These are phyloP conservation scores for Albizia julibrissin DNA, from an alignment of 306 rosid species.

Conservation along the genomic window DNA sequence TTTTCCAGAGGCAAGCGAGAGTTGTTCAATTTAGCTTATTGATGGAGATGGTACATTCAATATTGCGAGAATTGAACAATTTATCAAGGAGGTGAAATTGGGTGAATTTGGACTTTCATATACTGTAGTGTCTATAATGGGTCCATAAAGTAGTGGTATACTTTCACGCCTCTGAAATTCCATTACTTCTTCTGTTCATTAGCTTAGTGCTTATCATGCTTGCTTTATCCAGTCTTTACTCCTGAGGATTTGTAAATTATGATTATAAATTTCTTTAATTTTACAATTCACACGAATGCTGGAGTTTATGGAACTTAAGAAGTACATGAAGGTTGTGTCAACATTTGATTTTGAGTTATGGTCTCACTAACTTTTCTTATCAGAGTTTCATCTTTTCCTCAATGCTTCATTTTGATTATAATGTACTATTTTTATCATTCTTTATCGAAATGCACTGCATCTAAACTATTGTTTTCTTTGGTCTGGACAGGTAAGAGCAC, in stretches of 20 bases:
- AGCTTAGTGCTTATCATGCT: background rate
- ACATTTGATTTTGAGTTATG: constrained; percentile 5
- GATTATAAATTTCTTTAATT: constrained; percentile 6
- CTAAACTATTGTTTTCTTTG: constrained; percentile 19
- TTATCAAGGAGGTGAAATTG: constrained; percentile 71
- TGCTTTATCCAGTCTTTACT: background rate
- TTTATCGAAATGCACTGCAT: background rate
- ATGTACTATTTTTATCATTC: background rate
- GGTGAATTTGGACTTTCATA: constrained; percentile 87
- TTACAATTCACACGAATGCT: constrained; percentile 10
- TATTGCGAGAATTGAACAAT: constrained; percentile 58
- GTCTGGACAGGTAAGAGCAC: constrained; percentile 86
- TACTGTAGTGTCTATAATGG: constrained; percentile 88
- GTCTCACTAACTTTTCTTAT: background rate
- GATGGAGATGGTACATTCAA: constrained; percentile 89
- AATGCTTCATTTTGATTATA: background rate
- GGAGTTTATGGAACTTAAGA: constrained; percentile 5
- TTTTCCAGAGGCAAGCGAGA: constrained; percentile 50
- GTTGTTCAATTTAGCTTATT: constrained; percentile 80
- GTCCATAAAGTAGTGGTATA: constrained; percentile 95
- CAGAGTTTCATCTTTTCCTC: background rate
- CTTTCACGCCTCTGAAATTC: constrained; percentile 23
- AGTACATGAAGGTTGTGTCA: constrained; percentile 1
- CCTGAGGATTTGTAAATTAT: constrained; percentile 21
- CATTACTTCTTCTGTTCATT: constrained; percentile 11